Evolutionary conservation across 805 yeast species (phyloP), one percentile per base, ranked within the genome.

Genomic region (Yarrowia keelungensis): DNA sequence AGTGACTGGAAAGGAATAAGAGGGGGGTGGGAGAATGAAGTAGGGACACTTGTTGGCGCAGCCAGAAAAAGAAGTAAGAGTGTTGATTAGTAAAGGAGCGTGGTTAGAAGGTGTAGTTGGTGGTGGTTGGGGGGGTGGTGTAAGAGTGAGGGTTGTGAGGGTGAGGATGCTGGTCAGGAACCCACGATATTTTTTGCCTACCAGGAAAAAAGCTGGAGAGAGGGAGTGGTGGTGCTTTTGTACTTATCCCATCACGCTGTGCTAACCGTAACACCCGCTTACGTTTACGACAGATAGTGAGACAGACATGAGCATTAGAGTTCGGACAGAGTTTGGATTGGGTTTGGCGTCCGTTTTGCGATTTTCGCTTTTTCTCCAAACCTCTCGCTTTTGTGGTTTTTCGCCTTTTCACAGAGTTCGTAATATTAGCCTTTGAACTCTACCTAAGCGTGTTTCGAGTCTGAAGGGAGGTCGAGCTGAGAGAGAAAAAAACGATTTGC

Each of bases 201-300:
- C 38, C 64, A n/a, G 64, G 16, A 56, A 43, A 56, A 43, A 56
- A 41, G 41, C 64, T 56, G 64, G 42, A 41, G 49, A 56, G 50
- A 43, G 65, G 65, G 42, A 59, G 14, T n/a, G 22, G 51, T 35
- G 50, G 65, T 35, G 65, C 65, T 59, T 59, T 59, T 59, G 65
- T 59, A 59, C 65, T 59, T 43, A 32, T 15, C 32, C 49, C 64
- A 56, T n/a, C 22, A 11, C n/a, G 26, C 41, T 26, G 49, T 56
- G 39, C 49, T 56, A 56, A 56, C 64, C 49, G 59, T 53, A 53
- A 53, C 59, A 53, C 59, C 59, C 59, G 59, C 59, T 53, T 53
- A 53, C 59, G 59, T 53, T 53, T 53, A 53, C 59, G 59, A 53
- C 59, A 7, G 59, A 53, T 53, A 53, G 59, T 53, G 59, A 53